phyloP scores from a whole-genome alignment of 768 basidiomycete genomes.

The Rhizopogon sp. region DNA sequence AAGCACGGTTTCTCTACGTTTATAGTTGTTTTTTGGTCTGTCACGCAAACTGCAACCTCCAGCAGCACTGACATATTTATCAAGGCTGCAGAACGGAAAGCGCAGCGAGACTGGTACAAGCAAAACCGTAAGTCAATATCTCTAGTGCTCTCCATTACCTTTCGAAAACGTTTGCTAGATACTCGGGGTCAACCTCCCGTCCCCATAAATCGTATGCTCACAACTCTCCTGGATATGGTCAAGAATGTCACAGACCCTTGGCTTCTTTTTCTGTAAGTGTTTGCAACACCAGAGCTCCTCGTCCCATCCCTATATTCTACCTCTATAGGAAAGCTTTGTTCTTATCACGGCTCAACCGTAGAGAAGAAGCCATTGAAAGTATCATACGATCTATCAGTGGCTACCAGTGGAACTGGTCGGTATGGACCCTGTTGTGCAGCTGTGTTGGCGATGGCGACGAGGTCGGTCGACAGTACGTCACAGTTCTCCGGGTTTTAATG shows the following conservation, averaged over 20 bases:
- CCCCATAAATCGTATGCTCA: slow-evolving; percentile 57
- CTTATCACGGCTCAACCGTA: slow-evolving; percentile 69
- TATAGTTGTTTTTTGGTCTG: slow-evolving; percentile 88
- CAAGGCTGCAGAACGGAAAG: slow-evolving; percentile 80
- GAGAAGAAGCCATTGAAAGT: slow-evolving; percentile 83
- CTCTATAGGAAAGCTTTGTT: slow-evolving; percentile 72
- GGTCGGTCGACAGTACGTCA: slow-evolving; percentile 36
- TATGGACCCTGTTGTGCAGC: slow-evolving; percentile 80
- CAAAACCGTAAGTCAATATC: slow-evolving; percentile 52
- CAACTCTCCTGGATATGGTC: slow-evolving; percentile 56
- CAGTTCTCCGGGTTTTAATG: background rate
- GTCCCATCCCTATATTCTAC: background rate
- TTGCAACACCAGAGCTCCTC: background rate
- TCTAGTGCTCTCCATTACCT: background rate
- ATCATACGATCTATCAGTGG: slow-evolving; percentile 68
- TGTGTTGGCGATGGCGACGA: slow-evolving; percentile 83
- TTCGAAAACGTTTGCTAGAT: slow-evolving; percentile 33
- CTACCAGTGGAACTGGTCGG: slow-evolving; percentile 93
- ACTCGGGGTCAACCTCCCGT: slow-evolving; percentile 64
- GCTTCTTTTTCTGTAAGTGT: slow-evolving; percentile 73
- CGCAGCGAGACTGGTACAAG: slow-evolving; percentile 82
- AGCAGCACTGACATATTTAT: slow-evolving; percentile 3
- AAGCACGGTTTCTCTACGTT: slow-evolving; percentile 68
- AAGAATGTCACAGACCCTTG: slow-evolving; percentile 67
- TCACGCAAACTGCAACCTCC: slow-evolving; percentile 8